Evolutionary conservation across 768 basidiomycete species (phyloP), one percentile per base, ranked within the genome.

Genomic region (Suillus hirtellus): DNA sequence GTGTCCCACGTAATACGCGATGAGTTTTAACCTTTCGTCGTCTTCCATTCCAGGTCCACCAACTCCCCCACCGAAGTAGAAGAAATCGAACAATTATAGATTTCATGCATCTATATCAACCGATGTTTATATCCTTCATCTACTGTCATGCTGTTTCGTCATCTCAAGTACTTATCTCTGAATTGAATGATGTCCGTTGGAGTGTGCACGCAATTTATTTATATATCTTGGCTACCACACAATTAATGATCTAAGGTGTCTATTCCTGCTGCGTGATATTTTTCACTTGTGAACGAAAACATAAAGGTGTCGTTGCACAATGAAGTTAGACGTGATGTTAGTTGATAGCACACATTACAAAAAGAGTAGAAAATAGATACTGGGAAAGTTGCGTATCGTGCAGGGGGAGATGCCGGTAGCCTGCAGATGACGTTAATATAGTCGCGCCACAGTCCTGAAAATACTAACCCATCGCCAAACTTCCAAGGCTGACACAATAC

Each of bases 341-440:
- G 38, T 56, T 56, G 38, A 93, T 74, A 19, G 81, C 76, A 53
- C 89, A 84, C 61, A 84, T 77, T 24, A 96, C 88, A 70, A 98
- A 97, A 19, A 99, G 80, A n/a, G 95, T 95, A 27, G 95, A 93
- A 76, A 96, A 98, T 58, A 98, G 79, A 70, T 89, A 92, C 70
- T 95, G 94, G 44, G 90, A 89, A 50, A 93, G 85, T 72, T 95
- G 89, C 2, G 84, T 77, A 74, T 99, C 96, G 69, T 95, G 92
- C 42, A 99, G 78, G 0, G 96, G 95, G 6, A 99, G 75, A 75
- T 99, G 92, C 9, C 93, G 87, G 72, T 89, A 98, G 1, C 96
- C 96, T 93, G 52, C 4, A 50, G 34, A 64, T 31, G 10, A 53
- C 53, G 14, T 49, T n/a, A 50, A 55, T 14, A 37, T 9, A 35